phyloP scores from a whole-genome alignment of 1,139 yeast species.

The Lodderomyces orthopsilosis region DNA sequence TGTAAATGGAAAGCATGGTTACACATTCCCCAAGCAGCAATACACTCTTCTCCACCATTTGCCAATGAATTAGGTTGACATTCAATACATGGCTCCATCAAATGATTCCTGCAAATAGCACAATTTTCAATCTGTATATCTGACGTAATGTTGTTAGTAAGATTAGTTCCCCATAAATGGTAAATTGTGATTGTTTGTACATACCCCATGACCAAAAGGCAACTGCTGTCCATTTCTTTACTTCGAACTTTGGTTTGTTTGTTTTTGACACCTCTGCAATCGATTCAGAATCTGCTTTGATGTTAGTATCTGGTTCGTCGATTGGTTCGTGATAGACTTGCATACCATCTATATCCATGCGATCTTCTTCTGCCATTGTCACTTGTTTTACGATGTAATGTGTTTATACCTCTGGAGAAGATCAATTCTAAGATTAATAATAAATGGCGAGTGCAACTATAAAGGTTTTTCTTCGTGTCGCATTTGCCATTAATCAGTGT shows the following conservation, averaged over 20 bases:
- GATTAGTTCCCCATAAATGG: not conserved
- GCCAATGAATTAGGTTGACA: conserved; percentile 83
- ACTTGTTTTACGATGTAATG: too few relatives aligned
- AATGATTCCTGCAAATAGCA: conserved; percentile 96
- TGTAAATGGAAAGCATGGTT: conserved; percentile 94
- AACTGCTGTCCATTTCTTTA: conserved; percentile 89
- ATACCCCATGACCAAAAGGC: conserved; percentile 99
- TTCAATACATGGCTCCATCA: conserved; percentile 98
- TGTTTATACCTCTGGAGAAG: too few relatives aligned
- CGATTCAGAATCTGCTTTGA: conserved; percentile 7
- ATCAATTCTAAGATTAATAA: too few relatives aligned
- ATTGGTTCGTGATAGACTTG: not conserved
- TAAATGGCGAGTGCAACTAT: not conserved
- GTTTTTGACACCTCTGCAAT: conserved; percentile 8
- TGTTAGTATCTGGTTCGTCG: conserved; percentile 4
- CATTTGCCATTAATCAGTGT: too few relatives aligned
- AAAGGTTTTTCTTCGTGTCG: not conserved
- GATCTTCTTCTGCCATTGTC: conserved; percentile 14
- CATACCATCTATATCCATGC: conserved; percentile 16
- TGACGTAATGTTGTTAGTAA: conserved; percentile 24
- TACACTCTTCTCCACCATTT: conserved; percentile 74
- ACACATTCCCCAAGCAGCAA: conserved; percentile 97
- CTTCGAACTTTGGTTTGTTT: conserved; percentile 42
- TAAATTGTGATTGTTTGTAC: conserved; percentile 19
- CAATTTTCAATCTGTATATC: conserved; percentile 92